Evolutionary conservation across 805 yeast species (phyloP), one percentile per base, ranked within the genome.

Genomic region (Kluyveromyces lactis): DNA sequence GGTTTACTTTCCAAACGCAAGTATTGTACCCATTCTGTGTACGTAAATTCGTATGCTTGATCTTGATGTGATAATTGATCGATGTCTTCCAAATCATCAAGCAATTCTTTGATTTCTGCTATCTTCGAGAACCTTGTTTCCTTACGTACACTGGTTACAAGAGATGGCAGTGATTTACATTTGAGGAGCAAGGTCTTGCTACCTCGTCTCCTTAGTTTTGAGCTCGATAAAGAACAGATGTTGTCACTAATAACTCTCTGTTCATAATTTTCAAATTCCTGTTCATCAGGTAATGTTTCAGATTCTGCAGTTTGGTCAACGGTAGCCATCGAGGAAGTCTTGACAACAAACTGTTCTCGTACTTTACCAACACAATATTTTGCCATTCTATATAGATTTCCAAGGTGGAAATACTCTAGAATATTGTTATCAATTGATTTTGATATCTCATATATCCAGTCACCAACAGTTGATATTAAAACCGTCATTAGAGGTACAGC

Each of bases 401-500:
- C 12, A n/a, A n/a, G n/a, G n/a, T n/a, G n/a, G 27, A 33, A 9
- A 9, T 12, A 21, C 3, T 13, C 26, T 11, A 12, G 47, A 12
- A 55, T 31, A 17, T 41, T 40, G 6, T 44, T 18, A 31, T 57
- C 60, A 8, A 55, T 34, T 9, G 48, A 31, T 13, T 42, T 45
- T 4, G 61, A 50, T 18, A 55, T 31, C 7, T 44, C 52, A 41
- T 42, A 52, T 31, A 58, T 34, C 3, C 51, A 26, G 53, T 84
- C 94, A 45, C 90, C 85, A 34, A 81, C 64, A 38, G 75, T 77
- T 1, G 89, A 79, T 29, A 86, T 75, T 41, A 86, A 67, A 13
- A 81, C 79, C 2, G 95, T 83, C 94, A 86, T 86, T 38, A 86
- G 66, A 1, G 96, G 96, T 17, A 87, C 80, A 0, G 95, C 95